These are phyloP conservation scores for Fraxinus quadrangulata DNA, from an alignment of 257 asterid genomes.

Conservation along the genomic window DNA sequence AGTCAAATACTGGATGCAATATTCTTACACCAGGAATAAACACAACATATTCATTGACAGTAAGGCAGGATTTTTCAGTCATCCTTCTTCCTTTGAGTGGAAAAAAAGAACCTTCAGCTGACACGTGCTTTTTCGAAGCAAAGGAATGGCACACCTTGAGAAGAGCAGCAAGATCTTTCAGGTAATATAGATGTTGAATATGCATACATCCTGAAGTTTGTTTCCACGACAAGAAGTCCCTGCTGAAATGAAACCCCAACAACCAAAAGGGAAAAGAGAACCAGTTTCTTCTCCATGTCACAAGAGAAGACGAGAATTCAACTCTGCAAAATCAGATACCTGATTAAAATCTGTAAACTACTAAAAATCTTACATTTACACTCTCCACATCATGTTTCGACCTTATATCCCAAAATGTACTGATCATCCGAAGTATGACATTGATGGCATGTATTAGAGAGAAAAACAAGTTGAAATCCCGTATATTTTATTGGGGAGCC, in stretches of 20 bases:
- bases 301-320: constrained; percentile 3
- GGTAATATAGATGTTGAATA: constrained; percentile 86
- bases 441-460: no score
- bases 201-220: constrained; percentile 91
- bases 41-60: neutral
- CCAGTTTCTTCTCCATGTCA: constrained; percentile 7
- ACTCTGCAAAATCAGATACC: neutral
- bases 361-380: no score
- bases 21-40: constrained; percentile 1
- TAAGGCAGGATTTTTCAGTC: neutral
- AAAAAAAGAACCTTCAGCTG: neutral
- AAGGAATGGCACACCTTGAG: constrained; percentile 56
- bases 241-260: constrained; percentile 33
- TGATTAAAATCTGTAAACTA: no score
- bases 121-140: constrained; percentile 17
- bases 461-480: no score
- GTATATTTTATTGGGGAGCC: no score
- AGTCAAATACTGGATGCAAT: neutral
- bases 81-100: constrained; percentile 3
- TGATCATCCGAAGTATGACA: no score
- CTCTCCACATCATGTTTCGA: neutral
- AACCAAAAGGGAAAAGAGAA: constrained; percentile 14
- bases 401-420: no score
- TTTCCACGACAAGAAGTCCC: constrained; percentile 96
- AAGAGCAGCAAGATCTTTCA: constrained; percentile 91